Evolutionary conservation across 306 rosid species (phyloP), one percentile per base, ranked within the genome.

Genomic region (Citrullus amarus): DNA sequence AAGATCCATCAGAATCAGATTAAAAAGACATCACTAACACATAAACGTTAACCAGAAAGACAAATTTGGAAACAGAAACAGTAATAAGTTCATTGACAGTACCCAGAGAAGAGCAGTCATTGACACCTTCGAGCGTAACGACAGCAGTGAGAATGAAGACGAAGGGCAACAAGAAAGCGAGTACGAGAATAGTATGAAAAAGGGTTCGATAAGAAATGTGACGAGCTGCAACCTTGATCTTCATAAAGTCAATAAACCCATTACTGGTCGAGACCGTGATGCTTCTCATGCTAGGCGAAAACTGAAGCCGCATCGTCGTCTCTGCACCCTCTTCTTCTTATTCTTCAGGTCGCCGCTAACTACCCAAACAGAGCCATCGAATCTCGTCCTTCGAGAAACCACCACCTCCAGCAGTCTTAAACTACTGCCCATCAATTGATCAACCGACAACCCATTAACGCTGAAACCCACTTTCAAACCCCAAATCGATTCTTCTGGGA

Each of bases 201-300:
- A 96, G 88, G 87, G 98, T 96, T 80, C 99, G 88, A 87, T 96
- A 96, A 72, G 99, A 96, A 86, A 96, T 90, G 83, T 92, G 99
- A 86, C 98, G 99, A 96, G 99, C 98, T 90, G 92, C 99, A 89
- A 93, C 94, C 89, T 91, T 96, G 98, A 96, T 92, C 99, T 96
- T 96, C 99, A 96, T 96, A 84, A 92, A 96, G 88, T 90, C 97
- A 87, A 91, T 88, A 90, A 92, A 96, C 83, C 99, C 99, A 96
- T 96, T 92, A 91, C 84, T 92, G 88, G 96, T 90, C 88, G 99
- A 96, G 88, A 96, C 93, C 80, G 99, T 96, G 88, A 96, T 90
- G 88, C 99, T 96, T 96, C 96, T 96, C 99, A 96, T 96, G 80
- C 99, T 96, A 88, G 98, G 98, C 88, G 99, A 96, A 88, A 96